Percentiles rank a stretch among this genome's conserved stretches.
phyloP scores from a whole-genome alignment of 2,329 filamentous ascomycete genomes.

The Alternaria longipes region DNA sequence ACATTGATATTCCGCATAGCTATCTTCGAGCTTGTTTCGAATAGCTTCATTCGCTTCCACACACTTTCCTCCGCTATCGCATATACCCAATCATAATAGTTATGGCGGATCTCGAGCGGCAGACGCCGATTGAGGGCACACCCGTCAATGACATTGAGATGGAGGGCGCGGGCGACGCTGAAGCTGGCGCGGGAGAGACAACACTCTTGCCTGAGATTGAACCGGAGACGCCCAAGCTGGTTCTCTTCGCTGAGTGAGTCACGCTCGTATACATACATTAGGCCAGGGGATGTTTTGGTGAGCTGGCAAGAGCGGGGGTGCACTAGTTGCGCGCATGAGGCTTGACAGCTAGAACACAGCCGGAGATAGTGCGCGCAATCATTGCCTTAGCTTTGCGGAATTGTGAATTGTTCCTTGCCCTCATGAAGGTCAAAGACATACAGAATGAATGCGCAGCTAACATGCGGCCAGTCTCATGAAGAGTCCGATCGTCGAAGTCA shows the following conservation, averaged over 20 bases:
- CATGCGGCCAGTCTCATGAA: slow-evolving; percentile 54
- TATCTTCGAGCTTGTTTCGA: not conserved
- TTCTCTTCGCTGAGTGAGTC: slow-evolving; percentile 58
- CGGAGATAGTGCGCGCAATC: not conserved
- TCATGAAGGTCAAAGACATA: not conserved
- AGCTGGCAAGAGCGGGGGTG: not conserved
- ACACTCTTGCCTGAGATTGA: slow-evolving; percentile 55
- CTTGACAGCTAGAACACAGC: not conserved
- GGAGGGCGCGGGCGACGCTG: slow-evolving; percentile 43
- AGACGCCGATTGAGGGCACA: slow-evolving; percentile 41
- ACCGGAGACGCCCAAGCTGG: slow-evolving; percentile 52
- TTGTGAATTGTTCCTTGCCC: not conserved
- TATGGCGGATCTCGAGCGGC: slow-evolving; percentile 45
- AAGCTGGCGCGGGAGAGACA: slow-evolving; percentile 32
- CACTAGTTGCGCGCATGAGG: not conserved
- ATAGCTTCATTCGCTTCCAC: slow-evolving; percentile 3
- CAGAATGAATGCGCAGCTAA: slow-evolving; percentile 22
- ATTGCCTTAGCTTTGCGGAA: not conserved
- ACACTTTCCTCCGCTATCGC: slow-evolving; percentile 2
- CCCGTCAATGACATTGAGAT: slow-evolving; percentile 60
- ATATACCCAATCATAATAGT: slow-evolving; percentile 6
- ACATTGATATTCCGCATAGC: not conserved
- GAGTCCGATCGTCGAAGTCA: slow-evolving; percentile 59
- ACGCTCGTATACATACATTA: not conserved
- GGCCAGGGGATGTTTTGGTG: not conserved